Percentiles rank a stretch among this genome's conserved stretches.
Conservation (phyloP, 2,329 filamentous ascomycete genomes). For the Aspergillus proliferans region DNA sequence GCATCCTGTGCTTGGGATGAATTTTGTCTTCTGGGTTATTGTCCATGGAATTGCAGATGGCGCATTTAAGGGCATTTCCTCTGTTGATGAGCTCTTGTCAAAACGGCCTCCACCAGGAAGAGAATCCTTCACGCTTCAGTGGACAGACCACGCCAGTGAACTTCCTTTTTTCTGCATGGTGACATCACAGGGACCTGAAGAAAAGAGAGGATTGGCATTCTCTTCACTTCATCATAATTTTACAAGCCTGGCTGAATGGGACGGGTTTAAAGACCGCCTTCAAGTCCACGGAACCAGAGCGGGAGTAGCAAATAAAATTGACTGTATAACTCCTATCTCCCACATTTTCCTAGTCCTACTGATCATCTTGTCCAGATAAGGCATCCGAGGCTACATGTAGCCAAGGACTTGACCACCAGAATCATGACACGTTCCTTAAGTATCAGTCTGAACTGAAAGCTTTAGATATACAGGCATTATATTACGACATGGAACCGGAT, state of each 20-base stretch:
- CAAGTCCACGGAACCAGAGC: neutral
- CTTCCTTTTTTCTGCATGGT: neutral
- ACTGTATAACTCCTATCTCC: neutral
- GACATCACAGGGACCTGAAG: neutral
- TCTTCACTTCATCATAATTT: neutral
- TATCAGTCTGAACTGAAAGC: constrained; percentile 15
- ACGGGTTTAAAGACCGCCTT: constrained; percentile 2
- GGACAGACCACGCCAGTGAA: neutral
- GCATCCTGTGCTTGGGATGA: neutral
- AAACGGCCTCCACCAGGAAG: neutral
- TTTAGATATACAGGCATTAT: constrained; percentile 14
- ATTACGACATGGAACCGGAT: constrained; percentile 13
- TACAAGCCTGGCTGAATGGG: neutral
- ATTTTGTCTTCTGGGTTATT: neutral
- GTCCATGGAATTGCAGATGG: neutral
- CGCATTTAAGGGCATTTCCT: neutral
- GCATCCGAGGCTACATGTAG: constrained; percentile 8
- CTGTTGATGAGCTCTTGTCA: neutral
- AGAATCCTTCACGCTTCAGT: neutral
- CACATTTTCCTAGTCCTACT: neutral
- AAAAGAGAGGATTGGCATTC: neutral
- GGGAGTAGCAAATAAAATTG: neutral
- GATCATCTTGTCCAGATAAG: neutral
- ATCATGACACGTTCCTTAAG: constrained; percentile 13
- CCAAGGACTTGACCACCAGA: constrained; percentile 14